phyloP scores from a whole-genome alignment of 129 eudicot species.

The Mikania micrantha region DNA sequence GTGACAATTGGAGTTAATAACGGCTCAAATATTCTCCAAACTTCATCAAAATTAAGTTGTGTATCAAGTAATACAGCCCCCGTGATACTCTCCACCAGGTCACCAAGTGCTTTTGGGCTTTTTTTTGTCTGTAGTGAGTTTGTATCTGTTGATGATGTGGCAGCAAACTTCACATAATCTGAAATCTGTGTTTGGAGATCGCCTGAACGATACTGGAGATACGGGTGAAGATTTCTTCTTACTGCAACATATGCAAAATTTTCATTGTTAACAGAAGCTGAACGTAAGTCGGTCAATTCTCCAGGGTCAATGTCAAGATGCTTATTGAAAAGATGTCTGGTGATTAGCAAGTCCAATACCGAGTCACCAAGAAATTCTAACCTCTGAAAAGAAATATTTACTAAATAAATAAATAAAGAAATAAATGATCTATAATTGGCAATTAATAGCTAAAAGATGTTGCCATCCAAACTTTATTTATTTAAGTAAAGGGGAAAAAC shows the following conservation, averaged over 20 bases:
- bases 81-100: constrained; percentile 81
- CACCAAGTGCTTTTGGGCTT: constrained; percentile 93
- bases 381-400: constrained; percentile 44
- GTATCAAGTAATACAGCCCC: constrained; percentile 86
- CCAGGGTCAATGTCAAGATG: constrained; percentile 82
- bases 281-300: constrained; percentile 78
- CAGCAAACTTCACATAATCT: constrained; percentile 42
- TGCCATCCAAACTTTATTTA: too few species aligned
- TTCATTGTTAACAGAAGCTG: constrained; percentile 92
- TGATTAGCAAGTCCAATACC: constrained; percentile 77
- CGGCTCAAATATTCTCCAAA: constrained; percentile 73
- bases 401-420: background rate
- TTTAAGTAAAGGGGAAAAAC: too few species aligned
- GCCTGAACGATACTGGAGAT: constrained; percentile 63
- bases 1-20: constrained; percentile 86
- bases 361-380: constrained; percentile 96
- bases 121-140: constrained; percentile 43
- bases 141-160: constrained; percentile 34
- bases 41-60: constrained; percentile 61
- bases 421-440: background rate
- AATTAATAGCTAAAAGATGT: background rate
- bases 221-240: constrained; percentile 58
- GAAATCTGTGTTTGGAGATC: constrained; percentile 45
- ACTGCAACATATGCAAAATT: constrained; percentile 83
- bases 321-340: constrained; percentile 58